Conservation (phyloP, 805 yeast species). For the Yarrowia sp. region DNA sequence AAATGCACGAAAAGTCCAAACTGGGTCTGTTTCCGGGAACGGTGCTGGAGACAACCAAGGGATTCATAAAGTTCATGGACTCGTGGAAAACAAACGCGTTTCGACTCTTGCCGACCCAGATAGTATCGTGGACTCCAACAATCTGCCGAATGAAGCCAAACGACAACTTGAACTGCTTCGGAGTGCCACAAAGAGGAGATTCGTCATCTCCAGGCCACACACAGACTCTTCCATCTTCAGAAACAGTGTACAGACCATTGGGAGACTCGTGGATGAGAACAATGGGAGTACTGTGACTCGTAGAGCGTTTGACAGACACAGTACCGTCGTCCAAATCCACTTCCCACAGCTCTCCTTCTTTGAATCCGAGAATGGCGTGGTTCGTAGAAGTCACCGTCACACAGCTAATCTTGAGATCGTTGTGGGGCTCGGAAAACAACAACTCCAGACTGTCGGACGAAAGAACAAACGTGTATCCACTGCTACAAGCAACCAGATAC, state of each 20-base stretch:
- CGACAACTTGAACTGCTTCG: conserved; percentile 35
- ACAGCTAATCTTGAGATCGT: conserved; percentile 32
- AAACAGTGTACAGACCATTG: conserved; percentile 37
- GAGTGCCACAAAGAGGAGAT: conserved; percentile 30
- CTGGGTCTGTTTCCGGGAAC: conserved; percentile 11
- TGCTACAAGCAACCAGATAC: background rate
- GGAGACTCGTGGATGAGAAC: conserved; percentile 29
- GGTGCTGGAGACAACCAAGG: conserved; percentile 31
- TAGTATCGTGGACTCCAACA: conserved; percentile 29
- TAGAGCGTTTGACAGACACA: conserved; percentile 29
- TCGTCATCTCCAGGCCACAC: conserved; percentile 36
- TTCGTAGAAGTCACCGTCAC: background rate
- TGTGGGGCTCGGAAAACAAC: conserved; percentile 32
- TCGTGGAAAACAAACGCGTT: conserved; percentile 38
- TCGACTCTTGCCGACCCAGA: conserved; percentile 40
- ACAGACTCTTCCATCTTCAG: conserved; percentile 40
- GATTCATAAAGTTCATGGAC: conserved; percentile 28
- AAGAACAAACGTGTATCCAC: conserved; percentile 30
- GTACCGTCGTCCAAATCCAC: conserved; percentile 28
- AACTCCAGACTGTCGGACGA: conserved; percentile 31
- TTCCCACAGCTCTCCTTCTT: conserved; percentile 38
- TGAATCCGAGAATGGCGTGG: conserved; percentile 36
- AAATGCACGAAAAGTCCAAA: conserved; percentile 36
- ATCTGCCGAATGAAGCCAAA: conserved; percentile 33
- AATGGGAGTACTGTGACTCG: conserved; percentile 31